Evolutionary conservation across 2,329 filamentous ascomycete genomes (phyloP).

Genomic region (Cryoendolithus antarcticus): DNA sequence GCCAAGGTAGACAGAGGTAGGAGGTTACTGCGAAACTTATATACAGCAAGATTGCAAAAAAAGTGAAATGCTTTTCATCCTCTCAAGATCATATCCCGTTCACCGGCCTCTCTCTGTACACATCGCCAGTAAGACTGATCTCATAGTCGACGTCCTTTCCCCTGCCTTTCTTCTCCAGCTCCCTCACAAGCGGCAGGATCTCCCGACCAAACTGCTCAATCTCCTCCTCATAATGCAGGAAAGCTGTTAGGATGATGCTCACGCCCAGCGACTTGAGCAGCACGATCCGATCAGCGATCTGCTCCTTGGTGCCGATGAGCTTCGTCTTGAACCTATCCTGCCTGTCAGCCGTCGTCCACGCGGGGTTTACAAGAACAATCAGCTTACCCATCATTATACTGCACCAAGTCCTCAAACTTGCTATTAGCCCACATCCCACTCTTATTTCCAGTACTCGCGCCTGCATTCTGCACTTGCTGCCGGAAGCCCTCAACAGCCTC

Average conservation of each 20-base stretch:
- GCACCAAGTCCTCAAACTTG: conserved; percentile 41
- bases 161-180: conserved; percentile 36
- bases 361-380: no score
- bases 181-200: conserved; percentile 36
- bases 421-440: conserved; percentile 43
- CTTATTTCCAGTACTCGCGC: conserved; percentile 34
- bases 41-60: no score
- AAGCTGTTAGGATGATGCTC: conserved; percentile 35
- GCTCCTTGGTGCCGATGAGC: conserved; percentile 40
- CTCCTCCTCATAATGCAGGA: conserved; percentile 42
- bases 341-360: no score
- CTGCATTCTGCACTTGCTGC: conserved; percentile 39
- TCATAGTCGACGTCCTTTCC: conserved; percentile 37
- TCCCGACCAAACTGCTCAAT: conserved; percentile 37
- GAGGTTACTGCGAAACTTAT: no score
- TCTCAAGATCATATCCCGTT: no score
- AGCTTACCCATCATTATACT: conserved; percentile 38
- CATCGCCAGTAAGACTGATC: conserved; percentile 35
- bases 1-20: no score
- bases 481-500: conserved; percentile 40
- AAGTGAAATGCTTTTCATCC: no score
- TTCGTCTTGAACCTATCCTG: conserved; percentile 37
- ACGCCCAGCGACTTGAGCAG: conserved; percentile 35
- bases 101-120: conserved; percentile 26
- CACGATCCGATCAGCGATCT: conserved; percentile 39